Evolutionary conservation across 257 asterid species (phyloP).

Genomic region (Ajuga chamaepitys): DNA sequence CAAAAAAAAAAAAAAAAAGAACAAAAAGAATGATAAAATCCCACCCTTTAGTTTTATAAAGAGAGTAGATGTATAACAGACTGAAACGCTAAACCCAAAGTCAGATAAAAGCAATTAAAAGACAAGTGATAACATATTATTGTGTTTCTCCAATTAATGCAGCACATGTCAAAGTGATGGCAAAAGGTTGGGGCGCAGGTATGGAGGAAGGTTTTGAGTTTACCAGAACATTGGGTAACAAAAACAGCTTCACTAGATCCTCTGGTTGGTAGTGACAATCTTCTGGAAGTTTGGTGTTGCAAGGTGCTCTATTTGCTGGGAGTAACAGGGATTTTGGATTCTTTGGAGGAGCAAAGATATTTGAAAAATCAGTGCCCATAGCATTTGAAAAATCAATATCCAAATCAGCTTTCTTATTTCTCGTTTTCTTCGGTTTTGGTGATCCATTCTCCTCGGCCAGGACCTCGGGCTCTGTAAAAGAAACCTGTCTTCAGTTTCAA

Average conservation of each 20-base stretch:
- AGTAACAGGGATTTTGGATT: slow-evolving; percentile 73
- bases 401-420: slow-evolving; percentile 45
- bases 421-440: slow-evolving; percentile 56
- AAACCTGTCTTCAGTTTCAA: slow-evolving; percentile 13
- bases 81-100: not conserved
- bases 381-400: slow-evolving; percentile 67
- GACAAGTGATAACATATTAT: not conserved
- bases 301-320: slow-evolving; percentile 61
- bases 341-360: slow-evolving; percentile 74
- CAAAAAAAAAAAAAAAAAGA: slow-evolving; percentile 26
- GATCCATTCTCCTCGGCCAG: slow-evolving; percentile 47
- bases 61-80: not conserved
- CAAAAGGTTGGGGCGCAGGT: not conserved
- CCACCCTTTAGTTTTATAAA: not conserved
- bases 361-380: slow-evolving; percentile 45
- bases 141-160: not conserved
- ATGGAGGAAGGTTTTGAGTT: slow-evolving; percentile 9
- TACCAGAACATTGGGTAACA: slow-evolving; percentile 82
- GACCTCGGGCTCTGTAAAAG: slow-evolving; percentile 44
- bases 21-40: slow-evolving; percentile 8
- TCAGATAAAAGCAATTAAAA: not conserved
- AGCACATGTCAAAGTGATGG: not conserved
- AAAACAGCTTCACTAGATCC: slow-evolving; percentile 88
- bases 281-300: slow-evolving; percentile 83
- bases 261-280: slow-evolving; percentile 97